These are phyloP conservation scores for Chlamydomonas incerta DNA, from an alignment of 139 green algal species.

Conservation along the genomic window DNA sequence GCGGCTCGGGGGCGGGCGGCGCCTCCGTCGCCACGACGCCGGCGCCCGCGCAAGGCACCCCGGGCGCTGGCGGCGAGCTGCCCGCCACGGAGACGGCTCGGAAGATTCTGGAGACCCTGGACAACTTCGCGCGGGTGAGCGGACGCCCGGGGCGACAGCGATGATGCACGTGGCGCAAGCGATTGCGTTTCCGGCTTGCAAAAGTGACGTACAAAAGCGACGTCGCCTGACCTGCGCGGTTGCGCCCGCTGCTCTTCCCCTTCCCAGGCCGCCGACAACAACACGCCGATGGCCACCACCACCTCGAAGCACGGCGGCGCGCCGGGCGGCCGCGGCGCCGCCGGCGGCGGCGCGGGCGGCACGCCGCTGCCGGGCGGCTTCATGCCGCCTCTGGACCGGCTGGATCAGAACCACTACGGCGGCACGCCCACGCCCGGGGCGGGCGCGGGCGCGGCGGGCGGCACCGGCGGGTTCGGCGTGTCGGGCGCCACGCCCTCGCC, in stretches of 20 bases:
- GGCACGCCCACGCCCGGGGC: slow-evolving; percentile 13
- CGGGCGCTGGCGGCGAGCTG: neutral
- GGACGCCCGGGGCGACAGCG: too few relatives aligned
- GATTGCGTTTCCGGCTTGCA: too few relatives aligned
- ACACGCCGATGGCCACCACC: too few relatives aligned
- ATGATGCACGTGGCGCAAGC: too few relatives aligned
- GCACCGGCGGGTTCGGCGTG: neutral
- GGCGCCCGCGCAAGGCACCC: neutral
- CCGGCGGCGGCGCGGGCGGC: too few relatives aligned
- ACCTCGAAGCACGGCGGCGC: neutral
- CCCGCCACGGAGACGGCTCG: slow-evolving; percentile 49
- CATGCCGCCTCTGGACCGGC: slow-evolving; percentile 28
- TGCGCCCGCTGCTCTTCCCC: too few relatives aligned
- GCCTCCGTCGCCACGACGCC: neutral
- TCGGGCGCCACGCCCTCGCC: slow-evolving; percentile 16
- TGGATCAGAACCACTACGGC: slow-evolving; percentile 37
- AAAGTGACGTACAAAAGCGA: too few relatives aligned
- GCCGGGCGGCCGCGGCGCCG: neutral
- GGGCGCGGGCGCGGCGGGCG: neutral
- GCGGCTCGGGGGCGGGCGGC: neutral
- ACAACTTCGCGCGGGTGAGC: slow-evolving; percentile 50
- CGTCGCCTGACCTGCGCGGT: too few relatives aligned
- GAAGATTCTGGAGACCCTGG: slow-evolving; percentile 47
- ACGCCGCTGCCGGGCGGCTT: neutral
- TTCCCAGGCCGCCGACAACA: slow-evolving; percentile 9